Evolutionary conservation across 176 grass and related monocot species (phyloP).

Genomic region (Leersia perrieri): DNA sequence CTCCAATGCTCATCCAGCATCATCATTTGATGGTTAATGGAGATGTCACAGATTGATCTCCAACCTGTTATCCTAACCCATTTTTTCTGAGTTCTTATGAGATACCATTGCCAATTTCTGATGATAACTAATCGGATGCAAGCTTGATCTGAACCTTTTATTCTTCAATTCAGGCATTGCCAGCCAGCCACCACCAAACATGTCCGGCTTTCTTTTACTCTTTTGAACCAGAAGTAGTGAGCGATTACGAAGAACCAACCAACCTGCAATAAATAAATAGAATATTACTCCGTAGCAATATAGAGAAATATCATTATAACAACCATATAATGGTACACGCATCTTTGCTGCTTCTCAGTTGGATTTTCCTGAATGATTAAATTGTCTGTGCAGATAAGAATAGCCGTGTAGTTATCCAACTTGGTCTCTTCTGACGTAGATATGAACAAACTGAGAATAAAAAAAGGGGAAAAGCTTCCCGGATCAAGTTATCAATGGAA

Average conservation of each 20-base stretch:
- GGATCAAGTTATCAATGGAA: not conserved
- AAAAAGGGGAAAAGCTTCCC: not conserved
- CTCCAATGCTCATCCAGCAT: not conserved
- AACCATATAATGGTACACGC: not conserved
- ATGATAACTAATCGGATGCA: not conserved
- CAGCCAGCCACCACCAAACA: slow-evolving; percentile 1
- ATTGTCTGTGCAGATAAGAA: not conserved
- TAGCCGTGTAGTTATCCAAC: not conserved
- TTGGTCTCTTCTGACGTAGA: slow-evolving; percentile 3
- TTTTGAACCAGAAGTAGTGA: not conserved
- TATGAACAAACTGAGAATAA: no score
- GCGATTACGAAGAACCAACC: not conserved
- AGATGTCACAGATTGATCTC: not conserved
- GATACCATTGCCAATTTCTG: not conserved
- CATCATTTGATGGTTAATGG: not conserved
- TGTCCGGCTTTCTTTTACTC: not conserved
- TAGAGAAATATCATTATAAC: not conserved
- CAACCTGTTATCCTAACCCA: not conserved
- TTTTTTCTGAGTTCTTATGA: not conserved
- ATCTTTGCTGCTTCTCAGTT: not conserved
- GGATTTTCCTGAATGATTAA: not conserved
- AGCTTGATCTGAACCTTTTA: not conserved
- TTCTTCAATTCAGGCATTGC: not conserved
- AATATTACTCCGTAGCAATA: not conserved
- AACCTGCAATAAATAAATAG: no score